Conservation (phyloP, 2,329 filamentous ascomycete species). For the Stachybotrys elegans region DNA sequence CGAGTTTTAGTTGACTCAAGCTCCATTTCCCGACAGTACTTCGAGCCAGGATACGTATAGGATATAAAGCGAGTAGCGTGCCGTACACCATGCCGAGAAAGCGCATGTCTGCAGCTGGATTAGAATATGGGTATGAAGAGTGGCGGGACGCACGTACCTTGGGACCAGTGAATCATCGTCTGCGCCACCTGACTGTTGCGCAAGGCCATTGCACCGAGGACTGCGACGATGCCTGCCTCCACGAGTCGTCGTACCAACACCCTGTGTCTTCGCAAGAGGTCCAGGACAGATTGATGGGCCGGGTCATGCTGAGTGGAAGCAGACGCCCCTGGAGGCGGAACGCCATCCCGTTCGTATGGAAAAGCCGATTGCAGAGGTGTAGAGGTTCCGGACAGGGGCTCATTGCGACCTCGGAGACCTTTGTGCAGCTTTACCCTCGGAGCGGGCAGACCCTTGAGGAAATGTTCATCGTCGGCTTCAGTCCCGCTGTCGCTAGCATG, state of each 20-base stretch:
- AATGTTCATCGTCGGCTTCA: constrained; percentile 90
- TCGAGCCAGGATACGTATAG: constrained; percentile 51
- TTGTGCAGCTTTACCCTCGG: constrained; percentile 70
- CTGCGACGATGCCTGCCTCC: constrained; percentile 47
- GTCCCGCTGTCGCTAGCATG: constrained; percentile 84
- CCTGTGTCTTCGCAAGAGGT: constrained; percentile 37
- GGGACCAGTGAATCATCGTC: constrained; percentile 40
- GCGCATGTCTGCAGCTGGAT: constrained; percentile 34
- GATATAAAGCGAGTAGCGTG: constrained; percentile 48
- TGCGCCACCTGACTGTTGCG: constrained; percentile 41
- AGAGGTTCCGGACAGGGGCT: constrained; percentile 46
- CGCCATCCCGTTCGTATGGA: constrained; percentile 35
- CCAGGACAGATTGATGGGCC: constrained; percentile 15
- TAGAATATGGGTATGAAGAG: neutral
- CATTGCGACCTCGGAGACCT: constrained; percentile 63
- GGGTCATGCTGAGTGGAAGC: constrained; percentile 9
- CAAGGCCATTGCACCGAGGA: constrained; percentile 43
- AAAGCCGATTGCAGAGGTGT: constrained; percentile 51
- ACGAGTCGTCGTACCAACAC: constrained; percentile 47
- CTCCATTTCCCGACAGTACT: no score
- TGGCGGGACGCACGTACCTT: constrained; percentile 35
- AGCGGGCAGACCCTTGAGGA: constrained; percentile 79
- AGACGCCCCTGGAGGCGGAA: constrained; percentile 15
- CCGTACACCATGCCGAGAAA: constrained; percentile 29
- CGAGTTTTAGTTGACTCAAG: constrained; percentile 50